Evolutionary conservation across 2,329 filamentous ascomycete species (phyloP), one percentile per base, ranked within the genome.

Genomic region (Polytolypa hystricis): DNA sequence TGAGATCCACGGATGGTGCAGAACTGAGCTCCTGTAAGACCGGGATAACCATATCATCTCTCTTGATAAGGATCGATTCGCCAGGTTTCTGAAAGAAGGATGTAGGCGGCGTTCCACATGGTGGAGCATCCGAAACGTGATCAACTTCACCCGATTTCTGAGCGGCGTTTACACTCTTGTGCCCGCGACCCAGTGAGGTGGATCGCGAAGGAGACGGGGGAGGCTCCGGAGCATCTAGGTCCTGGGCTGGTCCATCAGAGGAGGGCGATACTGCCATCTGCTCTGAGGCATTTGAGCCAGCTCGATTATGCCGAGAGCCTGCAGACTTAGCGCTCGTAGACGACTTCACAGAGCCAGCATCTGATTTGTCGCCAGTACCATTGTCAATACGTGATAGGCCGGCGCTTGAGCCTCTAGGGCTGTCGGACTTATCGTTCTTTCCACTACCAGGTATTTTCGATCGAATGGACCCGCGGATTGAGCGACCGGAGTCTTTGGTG

Each of bases 81-180:
- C 84, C 85, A 0, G 86, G 84, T 46, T 81, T 76, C 49, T 80
- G 77, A 57, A 53, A 75, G 61, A 48, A 70, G 57, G 59, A 69
- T 67, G 56, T 74, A 58, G 58, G 65, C 36, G 61, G 75, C 65
- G 45, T 73, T 21, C 80, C 81, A 8, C 77, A 77, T 2, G 85
- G 86, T 18, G 87, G 89, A 41, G 81, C 80, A 54, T 96, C 91
- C 10, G 89, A 96, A 14, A 98, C 86, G 48, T 87, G 79, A 52
- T 93, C 91, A 28, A 98, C 86, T 60, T 98, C 91, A 38, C 89
- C 87, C 33, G 77, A 82, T 36, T 81, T 77, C 59, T 93, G 83
- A 29, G 86, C 87, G 31, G 81, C 81, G 53, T 73, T 74, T 29
- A 94, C 77, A 57, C 87, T 80, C 52, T 84, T 79, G 47, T 84